Evolutionary conservation across 805 yeast species (phyloP).

Genomic region (Zygotorulaspora florentina): DNA sequence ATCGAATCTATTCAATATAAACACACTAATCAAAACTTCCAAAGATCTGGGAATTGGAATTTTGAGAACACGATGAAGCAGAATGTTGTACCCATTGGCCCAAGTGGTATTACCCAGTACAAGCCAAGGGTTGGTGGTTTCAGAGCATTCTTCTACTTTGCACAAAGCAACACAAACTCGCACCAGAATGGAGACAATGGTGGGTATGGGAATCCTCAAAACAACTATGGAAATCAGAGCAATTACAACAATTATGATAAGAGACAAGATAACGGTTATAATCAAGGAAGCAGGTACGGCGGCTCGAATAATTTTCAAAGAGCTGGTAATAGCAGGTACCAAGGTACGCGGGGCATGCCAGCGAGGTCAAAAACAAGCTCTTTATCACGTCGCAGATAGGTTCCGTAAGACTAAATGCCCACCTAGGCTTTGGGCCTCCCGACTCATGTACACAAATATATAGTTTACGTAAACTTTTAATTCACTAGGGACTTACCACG

Average conservation of each 20-base stretch:
- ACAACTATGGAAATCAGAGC: conserved; percentile 8
- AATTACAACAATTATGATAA: conserved; percentile 17
- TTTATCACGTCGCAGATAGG: not conserved
- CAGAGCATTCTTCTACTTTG: conserved; percentile 40
- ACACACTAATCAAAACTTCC: conserved; percentile 34
- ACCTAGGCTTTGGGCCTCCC: no score
- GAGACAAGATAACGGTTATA: conserved; percentile 14
- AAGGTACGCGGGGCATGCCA: conserved; percentile 9
- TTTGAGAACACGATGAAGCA: conserved; percentile 36
- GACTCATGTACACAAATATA: no score
- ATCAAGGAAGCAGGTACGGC: conserved; percentile 7
- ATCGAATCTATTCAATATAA: conserved; percentile 55
- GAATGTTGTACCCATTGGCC: conserved; percentile 45
- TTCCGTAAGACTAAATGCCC: not conserved
- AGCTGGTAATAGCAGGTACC: conserved; percentile 3
- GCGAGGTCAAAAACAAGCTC: not conserved
- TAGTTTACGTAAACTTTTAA: no score
- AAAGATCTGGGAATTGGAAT: conserved; percentile 28
- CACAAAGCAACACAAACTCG: conserved; percentile 16
- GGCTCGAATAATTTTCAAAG: not conserved
- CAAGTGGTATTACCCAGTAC: conserved; percentile 44
- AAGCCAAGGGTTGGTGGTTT: conserved; percentile 50
- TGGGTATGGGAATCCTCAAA: not conserved
- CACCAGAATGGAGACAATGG: conserved; percentile 5
- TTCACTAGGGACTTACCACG: no score